Conservation (phyloP, 495 filamentous ascomycete species). For the Penicillium taxi region DNA sequence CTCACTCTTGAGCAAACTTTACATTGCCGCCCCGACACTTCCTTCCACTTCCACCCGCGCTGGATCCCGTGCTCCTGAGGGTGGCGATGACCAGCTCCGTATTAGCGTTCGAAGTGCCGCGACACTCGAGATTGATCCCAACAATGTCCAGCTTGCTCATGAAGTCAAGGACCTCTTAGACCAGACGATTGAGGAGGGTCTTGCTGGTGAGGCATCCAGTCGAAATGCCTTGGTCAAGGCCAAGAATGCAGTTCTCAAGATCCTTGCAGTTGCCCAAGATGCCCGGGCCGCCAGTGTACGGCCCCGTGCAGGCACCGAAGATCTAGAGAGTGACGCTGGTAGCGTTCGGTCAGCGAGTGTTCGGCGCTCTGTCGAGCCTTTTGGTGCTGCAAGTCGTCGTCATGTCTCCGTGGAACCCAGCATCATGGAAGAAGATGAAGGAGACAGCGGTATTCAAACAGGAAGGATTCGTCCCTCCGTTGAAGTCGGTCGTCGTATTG, state of each 20-base stretch:
- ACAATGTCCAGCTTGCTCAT: slow-evolving; percentile 30
- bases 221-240: slow-evolving; percentile 74
- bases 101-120: slow-evolving; percentile 33
- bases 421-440: slow-evolving; percentile 46
- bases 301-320: slow-evolving; percentile 33
- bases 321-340: slow-evolving; percentile 26
- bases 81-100: slow-evolving; percentile 36
- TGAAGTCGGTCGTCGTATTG: slow-evolving; percentile 18
- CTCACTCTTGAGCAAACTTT: slow-evolving; percentile 71
- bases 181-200: slow-evolving; percentile 59
- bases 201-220: slow-evolving; percentile 61
- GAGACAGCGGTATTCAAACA: slow-evolving; percentile 16
- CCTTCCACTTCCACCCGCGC: slow-evolving; percentile 30
- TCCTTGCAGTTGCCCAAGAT: slow-evolving; percentile 34
- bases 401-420: slow-evolving; percentile 37
- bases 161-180: slow-evolving; percentile 48
- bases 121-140: slow-evolving; percentile 26
- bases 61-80: slow-evolving; percentile 34
- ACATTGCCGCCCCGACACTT: slow-evolving; percentile 52
- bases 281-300: slow-evolving; percentile 25
- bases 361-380: slow-evolving; percentile 35
- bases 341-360: slow-evolving; percentile 35
- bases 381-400: slow-evolving; percentile 18
- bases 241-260: slow-evolving; percentile 51
- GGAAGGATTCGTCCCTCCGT: slow-evolving; percentile 15